Evolutionary conservation across 306 rosid species (phyloP), one percentile per base, ranked within the genome.

Genomic region (Castanea mollissima): DNA sequence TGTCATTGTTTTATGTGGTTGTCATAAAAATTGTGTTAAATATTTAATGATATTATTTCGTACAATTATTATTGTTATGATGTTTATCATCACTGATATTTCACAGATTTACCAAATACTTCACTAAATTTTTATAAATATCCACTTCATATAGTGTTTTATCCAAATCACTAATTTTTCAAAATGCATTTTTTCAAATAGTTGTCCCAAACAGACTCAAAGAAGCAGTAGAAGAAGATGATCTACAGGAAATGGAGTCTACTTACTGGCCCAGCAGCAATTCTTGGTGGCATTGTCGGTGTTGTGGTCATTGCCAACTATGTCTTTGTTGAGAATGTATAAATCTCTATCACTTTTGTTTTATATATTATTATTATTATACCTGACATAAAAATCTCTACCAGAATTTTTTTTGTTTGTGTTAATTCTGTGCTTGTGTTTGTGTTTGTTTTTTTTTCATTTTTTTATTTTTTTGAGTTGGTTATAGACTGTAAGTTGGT

Each of bases 231-330:
- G 75, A 60, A 72, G 46, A 86, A 83, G 85, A 95, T 95, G 98
- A 93, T 93, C 76, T 65, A 93, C 92, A 80, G 96, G 82, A 95
- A 88, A 88, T 95, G 99, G 99, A 93, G 94, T 78, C 93, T 95
- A 83, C 88, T 93, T 8, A 92, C 93, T 1, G 97, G 92, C 0
- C 92, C 98, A 0, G 79, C 21, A 0, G 55, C 91, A 1, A 82
- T 91, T 20, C 5, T 89, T 32, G 98, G 89, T 58, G 99, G 94
- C 35, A 72, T 93, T 57, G 89, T 91, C 16, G 94, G 75, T 35
- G 8, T 93, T 56, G 77, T 89, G 27, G 88, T 86, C 35, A 84
- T 76, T 44, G 89, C 86, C 12, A 81, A 89, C 76, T 60, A 59
- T 74, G 52, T 89, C 86, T 79, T 89, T 80, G 72, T 90, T 69